phyloP scores from a whole-genome alignment of 495 filamentous ascomycete species.

The Clohesyomyces aquaticus region DNA sequence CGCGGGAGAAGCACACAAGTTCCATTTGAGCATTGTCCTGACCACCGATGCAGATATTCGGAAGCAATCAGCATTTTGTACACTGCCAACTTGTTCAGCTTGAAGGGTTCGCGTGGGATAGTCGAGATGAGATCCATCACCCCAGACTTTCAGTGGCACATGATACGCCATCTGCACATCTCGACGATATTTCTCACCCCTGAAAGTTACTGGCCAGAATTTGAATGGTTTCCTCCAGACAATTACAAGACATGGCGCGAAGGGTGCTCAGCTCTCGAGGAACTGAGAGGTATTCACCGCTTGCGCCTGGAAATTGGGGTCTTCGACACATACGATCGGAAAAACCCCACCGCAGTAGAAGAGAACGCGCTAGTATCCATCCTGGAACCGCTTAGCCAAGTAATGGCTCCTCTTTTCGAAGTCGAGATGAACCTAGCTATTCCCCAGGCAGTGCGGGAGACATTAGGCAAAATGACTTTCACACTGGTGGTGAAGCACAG shows the following conservation, averaged over 20 bases:
- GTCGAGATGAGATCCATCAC: background rate
- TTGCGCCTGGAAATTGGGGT: slow-evolving; percentile 18
- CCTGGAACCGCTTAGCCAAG: slow-evolving; percentile 15
- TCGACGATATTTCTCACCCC: slow-evolving; percentile 11
- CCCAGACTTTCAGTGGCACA: slow-evolving; percentile 7
- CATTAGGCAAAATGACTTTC: background rate
- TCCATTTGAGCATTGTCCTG: background rate
- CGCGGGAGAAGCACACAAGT: too few relatives aligned
- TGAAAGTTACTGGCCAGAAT: background rate
- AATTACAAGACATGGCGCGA: background rate
- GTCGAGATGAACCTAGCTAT: slow-evolving; percentile 12
- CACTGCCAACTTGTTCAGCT: slow-evolving; percentile 9
- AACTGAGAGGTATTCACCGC: slow-evolving; percentile 3
- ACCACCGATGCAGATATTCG: background rate
- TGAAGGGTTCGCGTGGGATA: slow-evolving; percentile 16
- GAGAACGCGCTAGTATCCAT: slow-evolving; percentile 1
- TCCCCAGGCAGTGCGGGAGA: background rate
- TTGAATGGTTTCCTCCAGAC: slow-evolving; percentile 2
- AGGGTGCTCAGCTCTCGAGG: background rate
- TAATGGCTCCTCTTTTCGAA: slow-evolving; percentile 11
- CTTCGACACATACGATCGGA: background rate
- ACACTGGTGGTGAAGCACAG: background rate
- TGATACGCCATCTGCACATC: slow-evolving; percentile 12
- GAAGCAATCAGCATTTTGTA: slow-evolving; percentile 23
- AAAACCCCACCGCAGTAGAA: background rate